Conservation (phyloP, 306 rosid species). For the Ormosia semicastrata region DNA sequence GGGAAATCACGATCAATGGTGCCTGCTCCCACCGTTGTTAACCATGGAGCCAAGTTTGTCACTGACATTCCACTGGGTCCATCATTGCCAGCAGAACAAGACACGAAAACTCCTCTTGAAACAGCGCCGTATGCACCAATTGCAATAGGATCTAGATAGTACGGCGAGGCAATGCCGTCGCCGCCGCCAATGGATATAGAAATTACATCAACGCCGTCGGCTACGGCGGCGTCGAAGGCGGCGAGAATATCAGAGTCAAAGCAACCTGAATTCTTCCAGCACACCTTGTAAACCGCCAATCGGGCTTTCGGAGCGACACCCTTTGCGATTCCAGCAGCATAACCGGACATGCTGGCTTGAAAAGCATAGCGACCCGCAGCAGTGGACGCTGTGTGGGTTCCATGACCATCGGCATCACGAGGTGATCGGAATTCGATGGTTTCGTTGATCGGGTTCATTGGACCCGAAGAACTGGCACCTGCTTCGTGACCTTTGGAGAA, state of each 20-base stretch:
- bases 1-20: conserved; percentile 91
- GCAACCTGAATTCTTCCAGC: conserved; percentile 88
- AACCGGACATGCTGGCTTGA: conserved; percentile 76
- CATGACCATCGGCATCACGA: conserved; percentile 92
- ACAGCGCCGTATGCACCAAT: conserved; percentile 88
- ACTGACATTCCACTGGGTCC: conserved; percentile 86
- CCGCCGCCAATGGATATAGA: conserved; percentile 88
- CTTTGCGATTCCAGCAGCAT: conserved; percentile 77
- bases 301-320: conserved; percentile 94
- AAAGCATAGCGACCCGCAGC: conserved; percentile 77
- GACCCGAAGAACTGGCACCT: conserved; percentile 46
- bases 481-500: conserved; percentile 85
- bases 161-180: conserved; percentile 71
- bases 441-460: conserved; percentile 54
- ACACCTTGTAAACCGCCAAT: conserved; percentile 78
- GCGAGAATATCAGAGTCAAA: conserved; percentile 85
- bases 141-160: conserved; percentile 85
- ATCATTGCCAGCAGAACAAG: conserved; percentile 81
- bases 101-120: conserved; percentile 68
- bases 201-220: conserved; percentile 82
- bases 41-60: conserved; percentile 83
- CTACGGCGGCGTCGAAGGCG: conserved; percentile 73
- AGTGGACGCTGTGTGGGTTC: conserved; percentile 92
- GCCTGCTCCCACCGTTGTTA: conserved; percentile 87
- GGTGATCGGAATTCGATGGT: conserved; percentile 81